Evolutionary conservation across 176 grass and related monocot genomes (phyloP).

Genomic region (Bolboschoenus planiculmis): DNA sequence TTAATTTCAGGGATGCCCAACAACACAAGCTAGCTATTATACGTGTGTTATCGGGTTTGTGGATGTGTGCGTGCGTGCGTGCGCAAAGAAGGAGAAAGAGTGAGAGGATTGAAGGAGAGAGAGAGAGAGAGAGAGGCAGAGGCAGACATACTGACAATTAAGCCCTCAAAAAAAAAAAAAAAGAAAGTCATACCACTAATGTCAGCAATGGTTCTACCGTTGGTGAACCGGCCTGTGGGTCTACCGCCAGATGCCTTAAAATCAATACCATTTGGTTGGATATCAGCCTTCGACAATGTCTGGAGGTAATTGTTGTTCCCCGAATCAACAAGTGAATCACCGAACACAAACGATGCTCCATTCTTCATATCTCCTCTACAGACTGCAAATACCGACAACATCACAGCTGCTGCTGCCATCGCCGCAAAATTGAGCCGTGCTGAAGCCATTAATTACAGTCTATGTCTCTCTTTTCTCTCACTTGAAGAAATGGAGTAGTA

Average conservation of each 20-base stretch:
- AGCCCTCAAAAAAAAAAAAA: not conserved
- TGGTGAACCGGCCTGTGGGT: slow-evolving; percentile 92
- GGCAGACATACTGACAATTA: not conserved
- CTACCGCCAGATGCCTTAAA: slow-evolving; percentile 65
- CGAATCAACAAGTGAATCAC: slow-evolving; percentile 85
- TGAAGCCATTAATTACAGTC: not conserved
- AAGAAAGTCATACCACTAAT: slow-evolving; percentile 43
- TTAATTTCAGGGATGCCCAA: too few relatives aligned
- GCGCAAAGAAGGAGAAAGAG: too few relatives aligned
- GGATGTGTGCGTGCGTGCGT: too few relatives aligned
- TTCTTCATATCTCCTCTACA: not conserved
- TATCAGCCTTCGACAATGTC: slow-evolving; percentile 72
- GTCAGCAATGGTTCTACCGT: slow-evolving; percentile 88
- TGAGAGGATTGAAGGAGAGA: too few relatives aligned
- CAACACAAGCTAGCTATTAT: too few relatives aligned
- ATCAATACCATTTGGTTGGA: slow-evolving; percentile 84
- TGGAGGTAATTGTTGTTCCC: slow-evolving; percentile 95
- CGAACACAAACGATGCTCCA: slow-evolving; percentile 88
- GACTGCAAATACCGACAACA: not conserved
- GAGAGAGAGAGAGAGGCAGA: not conserved
- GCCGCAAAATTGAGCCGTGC: not conserved
- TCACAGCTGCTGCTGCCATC: not conserved
- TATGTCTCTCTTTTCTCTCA: not conserved
- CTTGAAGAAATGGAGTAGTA: not conserved
- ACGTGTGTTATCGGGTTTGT: too few relatives aligned